Evolutionary conservation across 1,284 basidiomycete species (phyloP), one percentile per base, ranked within the genome.

Genomic region (Heterobasidion occidentale): DNA sequence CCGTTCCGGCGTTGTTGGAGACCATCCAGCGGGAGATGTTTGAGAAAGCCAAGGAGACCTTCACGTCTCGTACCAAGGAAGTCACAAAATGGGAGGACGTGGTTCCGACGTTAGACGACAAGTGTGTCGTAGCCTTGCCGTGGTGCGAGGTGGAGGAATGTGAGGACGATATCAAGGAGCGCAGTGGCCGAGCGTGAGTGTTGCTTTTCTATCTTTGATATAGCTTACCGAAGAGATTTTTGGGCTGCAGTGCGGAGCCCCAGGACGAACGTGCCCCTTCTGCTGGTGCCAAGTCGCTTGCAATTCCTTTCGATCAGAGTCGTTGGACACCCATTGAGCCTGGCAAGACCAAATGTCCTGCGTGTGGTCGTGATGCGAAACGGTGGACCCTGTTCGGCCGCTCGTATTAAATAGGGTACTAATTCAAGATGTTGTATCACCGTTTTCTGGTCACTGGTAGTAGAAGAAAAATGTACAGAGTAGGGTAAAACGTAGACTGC

Each of bases 131-230:
- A 19, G 90, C 91, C 53, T 84, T 99, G 59, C 97, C 97, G 9
- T 99, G 97, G 97, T 99, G 97, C 73, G 94, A 99, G 74, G 81
- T 78, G 48, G 92, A 93, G 70, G 81, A 79, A 48, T 99, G 97
- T 71, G 96, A 99, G 72, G 96, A 99, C 72, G 92, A 94, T 67
- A 97, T 99, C 80, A 99, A 99, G 79, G 93, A 98, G 67, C 80
- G 92, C 61, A 92, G 88, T 68, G 92, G 85, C 42, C 79, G 84
- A 70, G 80, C 87, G 91, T 94, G 68, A 78, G 92, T 86, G 14
- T 51, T 54, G 59, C 46, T 34, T 51, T 33, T 55, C 27, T n/a
- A 50, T 14, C 17, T 34, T 47, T 53, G 15, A 36, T 20, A 50
- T 54, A 54, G 47, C 35, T 53, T 51, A 59, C 58, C 62, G 46